These are phyloP conservation scores for Solanum chmielewskii DNA, from an alignment of 257 asterid genomes.

Conservation along the genomic window DNA sequence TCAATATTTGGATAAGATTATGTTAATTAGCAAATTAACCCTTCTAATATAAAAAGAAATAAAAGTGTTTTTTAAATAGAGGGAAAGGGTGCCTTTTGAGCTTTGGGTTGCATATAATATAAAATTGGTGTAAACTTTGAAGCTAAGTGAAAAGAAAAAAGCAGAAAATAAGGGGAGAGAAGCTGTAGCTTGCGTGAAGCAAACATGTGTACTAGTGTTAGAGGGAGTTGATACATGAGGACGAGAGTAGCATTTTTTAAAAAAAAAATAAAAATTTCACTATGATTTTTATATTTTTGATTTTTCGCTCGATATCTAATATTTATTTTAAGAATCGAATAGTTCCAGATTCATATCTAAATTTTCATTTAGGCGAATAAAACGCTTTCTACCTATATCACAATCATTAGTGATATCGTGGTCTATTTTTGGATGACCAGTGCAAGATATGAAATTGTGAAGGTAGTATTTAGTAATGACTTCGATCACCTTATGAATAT, in stretches of 20 bases:
- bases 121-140: background rate
- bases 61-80: background rate
- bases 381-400: background rate
- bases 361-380: background rate
- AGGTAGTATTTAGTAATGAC: background rate
- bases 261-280: too few species aligned
- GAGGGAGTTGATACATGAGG: background rate
- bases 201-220: background rate
- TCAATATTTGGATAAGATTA: background rate
- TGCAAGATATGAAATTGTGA: background rate
- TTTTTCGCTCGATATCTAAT: background rate
- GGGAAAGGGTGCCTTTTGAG: background rate
- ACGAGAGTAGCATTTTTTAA: background rate
- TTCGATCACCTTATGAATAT: background rate
- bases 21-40: background rate
- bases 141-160: background rate
- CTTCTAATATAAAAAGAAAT: background rate
- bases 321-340: background rate
- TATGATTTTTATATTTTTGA: background rate
- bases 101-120: background rate
- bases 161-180: background rate
- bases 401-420: background rate
- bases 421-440: background rate
- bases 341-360: accelerated
- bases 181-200: background rate